These are phyloP conservation scores for Cyclaneusma minus DNA, from an alignment of 2,329 filamentous ascomycete genomes.

Conservation along the genomic window DNA sequence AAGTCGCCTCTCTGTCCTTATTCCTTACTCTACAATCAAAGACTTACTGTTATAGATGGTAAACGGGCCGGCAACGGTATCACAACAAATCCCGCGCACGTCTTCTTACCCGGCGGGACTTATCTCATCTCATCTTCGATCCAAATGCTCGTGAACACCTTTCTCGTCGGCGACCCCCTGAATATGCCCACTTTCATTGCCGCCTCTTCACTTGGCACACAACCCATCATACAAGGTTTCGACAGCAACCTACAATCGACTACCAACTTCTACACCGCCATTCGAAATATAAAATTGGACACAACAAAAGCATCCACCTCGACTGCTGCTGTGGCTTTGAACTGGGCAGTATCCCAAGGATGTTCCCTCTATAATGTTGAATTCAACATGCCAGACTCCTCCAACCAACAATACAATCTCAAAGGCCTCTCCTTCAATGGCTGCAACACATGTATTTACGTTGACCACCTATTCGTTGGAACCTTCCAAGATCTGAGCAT, in stretches of 20 bases:
- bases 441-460: slow-evolving; percentile 61
- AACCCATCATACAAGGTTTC: not conserved
- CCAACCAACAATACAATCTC: slow-evolving; percentile 71
- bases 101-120: slow-evolving; percentile 15
- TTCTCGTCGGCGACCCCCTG: no score
- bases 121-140: slow-evolving; percentile 13
- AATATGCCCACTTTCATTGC: no score
- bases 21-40: no score
- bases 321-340: not conserved
- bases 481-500: slow-evolving; percentile 1
- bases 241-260: not conserved
- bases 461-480: slow-evolving; percentile 1
- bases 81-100: no score
- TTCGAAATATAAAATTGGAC: no score
- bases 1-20: no score
- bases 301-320: not conserved
- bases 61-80: no score
- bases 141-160: no score
- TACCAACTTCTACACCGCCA: no score
- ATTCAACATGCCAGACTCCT: slow-evolving; percentile 1
- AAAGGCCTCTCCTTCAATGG: slow-evolving; percentile 65
- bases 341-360: not conserved
- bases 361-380: not conserved
- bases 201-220: not conserved
- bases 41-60: no score